Evolutionary conservation across 2,329 filamentous ascomycete species (phyloP).

Genomic region (Diaporthe australafricana): DNA sequence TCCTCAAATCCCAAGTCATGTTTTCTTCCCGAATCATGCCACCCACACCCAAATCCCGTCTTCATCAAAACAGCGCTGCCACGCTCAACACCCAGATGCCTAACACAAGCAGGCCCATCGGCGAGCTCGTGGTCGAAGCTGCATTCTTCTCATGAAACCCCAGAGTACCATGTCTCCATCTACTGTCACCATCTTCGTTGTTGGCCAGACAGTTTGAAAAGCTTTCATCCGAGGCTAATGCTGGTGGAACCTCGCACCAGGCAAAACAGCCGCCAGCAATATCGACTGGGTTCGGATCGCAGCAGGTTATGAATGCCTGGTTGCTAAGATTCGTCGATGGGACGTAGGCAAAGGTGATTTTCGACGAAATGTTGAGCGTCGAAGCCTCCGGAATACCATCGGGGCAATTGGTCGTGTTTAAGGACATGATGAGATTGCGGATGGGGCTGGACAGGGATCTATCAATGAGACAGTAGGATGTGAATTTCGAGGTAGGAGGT

Average conservation of each 20-base stretch:
- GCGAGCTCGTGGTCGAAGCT: background rate
- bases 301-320: background rate
- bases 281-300: background rate
- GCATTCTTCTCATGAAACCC: background rate
- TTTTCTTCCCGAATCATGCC: background rate
- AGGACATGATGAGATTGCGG: background rate
- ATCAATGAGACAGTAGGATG: background rate
- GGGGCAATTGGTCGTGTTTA: background rate
- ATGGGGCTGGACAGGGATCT: too few relatives aligned
- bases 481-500: background rate
- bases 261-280: background rate
- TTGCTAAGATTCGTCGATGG: background rate
- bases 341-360: background rate
- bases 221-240: background rate
- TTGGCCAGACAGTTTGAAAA: background rate
- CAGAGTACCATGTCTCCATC: background rate
- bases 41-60: background rate
- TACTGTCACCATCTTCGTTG: background rate
- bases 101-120: background rate
- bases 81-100: background rate
- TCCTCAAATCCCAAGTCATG: background rate
- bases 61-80: background rate
- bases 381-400: background rate
- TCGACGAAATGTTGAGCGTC: background rate
- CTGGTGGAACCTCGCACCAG: constrained; percentile 12